Conservation (phyloP, 208 protist genomes). For the Trypanosomatidae sp. region DNA sequence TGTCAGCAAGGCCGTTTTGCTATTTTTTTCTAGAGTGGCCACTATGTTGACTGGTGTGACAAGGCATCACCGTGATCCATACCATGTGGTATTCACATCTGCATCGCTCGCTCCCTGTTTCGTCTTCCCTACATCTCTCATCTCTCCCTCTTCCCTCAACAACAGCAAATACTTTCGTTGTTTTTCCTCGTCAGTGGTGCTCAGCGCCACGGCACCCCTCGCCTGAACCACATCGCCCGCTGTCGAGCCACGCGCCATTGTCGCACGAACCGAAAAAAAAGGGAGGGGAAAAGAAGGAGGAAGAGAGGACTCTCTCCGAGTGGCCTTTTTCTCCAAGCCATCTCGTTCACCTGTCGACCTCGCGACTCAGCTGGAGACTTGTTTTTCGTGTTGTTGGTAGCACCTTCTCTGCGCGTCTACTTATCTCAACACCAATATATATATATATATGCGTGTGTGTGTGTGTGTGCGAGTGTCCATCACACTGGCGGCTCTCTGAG, state of each 20-base stretch:
- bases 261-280: not conserved
- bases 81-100: not conserved
- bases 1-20: not conserved
- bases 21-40: not conserved
- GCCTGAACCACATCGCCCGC: not conserved
- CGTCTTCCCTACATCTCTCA: not conserved
- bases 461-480: not conserved
- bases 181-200: not conserved
- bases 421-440: not conserved
- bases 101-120: not conserved
- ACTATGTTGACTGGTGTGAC: not conserved
- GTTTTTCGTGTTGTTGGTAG: not conserved
- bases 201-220: not conserved
- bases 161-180: not conserved
- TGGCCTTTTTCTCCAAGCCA: not conserved
- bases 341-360: not conserved
- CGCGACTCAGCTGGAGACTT: not conserved
- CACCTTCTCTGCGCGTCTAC: not conserved
- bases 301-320: not conserved
- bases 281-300: not conserved
- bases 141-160: not conserved
- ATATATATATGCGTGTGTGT: not conserved
- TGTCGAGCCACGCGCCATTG: not conserved
- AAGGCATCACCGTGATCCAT: not conserved
- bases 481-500: not conserved